These are phyloP conservation scores for Suillus hirtellus DNA, from an alignment of 768 basidiomycete genomes.

Conservation along the genomic window DNA sequence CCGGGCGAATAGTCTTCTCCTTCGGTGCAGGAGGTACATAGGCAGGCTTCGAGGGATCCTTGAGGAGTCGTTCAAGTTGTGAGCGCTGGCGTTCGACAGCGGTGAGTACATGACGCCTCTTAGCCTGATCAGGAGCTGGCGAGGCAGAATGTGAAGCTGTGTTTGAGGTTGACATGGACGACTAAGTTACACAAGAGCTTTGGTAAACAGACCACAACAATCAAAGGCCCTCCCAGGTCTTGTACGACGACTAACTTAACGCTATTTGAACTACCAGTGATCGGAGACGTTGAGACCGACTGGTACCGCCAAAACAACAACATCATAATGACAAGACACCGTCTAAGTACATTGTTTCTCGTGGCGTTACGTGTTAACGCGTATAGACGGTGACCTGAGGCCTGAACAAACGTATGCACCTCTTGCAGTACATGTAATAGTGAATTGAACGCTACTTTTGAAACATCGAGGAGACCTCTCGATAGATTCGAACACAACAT, in stretches of 20 bases:
- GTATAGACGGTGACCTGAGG: no score
- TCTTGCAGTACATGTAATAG: background rate
- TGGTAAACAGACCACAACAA: constrained; percentile 25
- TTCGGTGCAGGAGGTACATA: constrained; percentile 79
- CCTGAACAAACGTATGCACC: background rate
- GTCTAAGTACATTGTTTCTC: background rate
- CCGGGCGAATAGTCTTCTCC: constrained; percentile 76
- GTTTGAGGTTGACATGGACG: constrained; percentile 31
- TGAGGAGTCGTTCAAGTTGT: constrained; percentile 86
- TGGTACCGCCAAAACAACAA: no score
- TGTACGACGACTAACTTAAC: background rate
- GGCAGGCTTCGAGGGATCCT: constrained; percentile 83
- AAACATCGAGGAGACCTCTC: background rate
- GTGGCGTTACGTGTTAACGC: no score
- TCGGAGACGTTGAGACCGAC: background rate
- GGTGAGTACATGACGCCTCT: constrained; percentile 47
- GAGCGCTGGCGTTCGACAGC: constrained; percentile 53
- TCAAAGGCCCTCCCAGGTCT: no score
- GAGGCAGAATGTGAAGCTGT: constrained; percentile 33
- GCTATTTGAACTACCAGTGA: background rate
- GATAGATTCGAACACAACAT: background rate
- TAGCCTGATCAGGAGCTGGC: constrained; percentile 27
- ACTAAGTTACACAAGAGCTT: constrained; percentile 12
- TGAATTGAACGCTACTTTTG: background rate
- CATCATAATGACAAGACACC: no score